A percentile compares a stretch with the other conserved stretches of the same genome.
Evolutionary conservation across 108 stramenopile genomes (phyloP).

Genomic region (Skeletonema potamos): DNA sequence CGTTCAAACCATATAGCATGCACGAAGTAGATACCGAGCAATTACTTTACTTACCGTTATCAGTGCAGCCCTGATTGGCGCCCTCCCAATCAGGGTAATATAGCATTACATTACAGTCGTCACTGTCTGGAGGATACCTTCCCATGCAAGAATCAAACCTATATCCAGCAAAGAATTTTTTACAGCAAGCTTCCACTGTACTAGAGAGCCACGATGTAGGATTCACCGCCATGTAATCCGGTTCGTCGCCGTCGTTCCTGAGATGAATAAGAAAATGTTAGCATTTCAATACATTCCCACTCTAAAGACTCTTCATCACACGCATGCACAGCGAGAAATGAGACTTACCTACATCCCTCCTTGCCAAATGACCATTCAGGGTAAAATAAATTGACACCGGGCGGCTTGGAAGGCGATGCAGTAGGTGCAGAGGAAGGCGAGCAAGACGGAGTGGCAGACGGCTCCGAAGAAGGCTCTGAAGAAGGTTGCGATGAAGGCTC

Average conservation of each 20-base stretch:
- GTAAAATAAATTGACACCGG: not conserved
- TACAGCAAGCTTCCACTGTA: not conserved
- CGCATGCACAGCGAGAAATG: too few species aligned
- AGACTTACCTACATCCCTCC: not conserved
- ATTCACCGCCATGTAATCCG: not conserved
- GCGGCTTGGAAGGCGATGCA: too few species aligned
- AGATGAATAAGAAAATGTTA: too few species aligned
- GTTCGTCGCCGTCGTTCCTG: not conserved
- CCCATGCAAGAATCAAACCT: not conserved
- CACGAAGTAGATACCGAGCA: not conserved
- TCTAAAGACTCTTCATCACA: too few species aligned
- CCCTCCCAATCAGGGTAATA: not conserved
- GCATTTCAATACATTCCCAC: too few species aligned
- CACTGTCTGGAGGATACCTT: not conserved
- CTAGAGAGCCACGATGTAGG: not conserved
- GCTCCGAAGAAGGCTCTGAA: too few species aligned
- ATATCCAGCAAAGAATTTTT: not conserved
- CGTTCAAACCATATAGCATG: too few species aligned
- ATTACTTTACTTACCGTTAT: not conserved
- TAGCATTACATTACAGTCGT: not conserved
- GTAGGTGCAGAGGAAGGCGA: too few species aligned
- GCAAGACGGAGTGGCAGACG: too few species aligned
- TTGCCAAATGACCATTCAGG: not conserved
- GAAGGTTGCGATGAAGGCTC: too few species aligned
- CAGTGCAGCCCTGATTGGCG: not conserved